Conservation (phyloP, 1,284 basidiomycete species). For the Pyrrhoderma noxium region DNA sequence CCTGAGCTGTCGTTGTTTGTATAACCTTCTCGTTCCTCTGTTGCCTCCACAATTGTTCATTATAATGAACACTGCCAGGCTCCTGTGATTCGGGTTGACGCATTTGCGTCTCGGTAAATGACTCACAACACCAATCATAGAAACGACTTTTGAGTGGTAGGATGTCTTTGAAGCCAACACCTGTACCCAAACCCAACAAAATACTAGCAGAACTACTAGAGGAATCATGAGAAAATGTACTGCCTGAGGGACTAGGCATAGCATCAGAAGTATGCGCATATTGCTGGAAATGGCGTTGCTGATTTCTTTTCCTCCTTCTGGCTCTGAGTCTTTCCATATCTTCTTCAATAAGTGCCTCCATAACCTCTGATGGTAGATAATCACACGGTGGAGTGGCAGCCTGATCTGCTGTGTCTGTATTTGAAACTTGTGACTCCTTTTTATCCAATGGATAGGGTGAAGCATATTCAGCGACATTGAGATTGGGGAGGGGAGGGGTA, state of each 20-base stretch:
- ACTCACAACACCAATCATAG: constrained; percentile 96
- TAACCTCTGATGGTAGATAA: constrained; percentile 66
- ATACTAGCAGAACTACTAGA: constrained; percentile 41
- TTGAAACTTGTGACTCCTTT: constrained; percentile 15
- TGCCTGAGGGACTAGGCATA: constrained; percentile 60
- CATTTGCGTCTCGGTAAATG: constrained; percentile 98
- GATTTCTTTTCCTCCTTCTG: constrained; percentile 43
- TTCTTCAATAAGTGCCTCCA: constrained; percentile 84
- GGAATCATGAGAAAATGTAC: constrained; percentile 68
- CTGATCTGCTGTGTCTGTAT: neutral
- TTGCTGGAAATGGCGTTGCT: constrained; percentile 29
- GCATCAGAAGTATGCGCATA: constrained; percentile 25
- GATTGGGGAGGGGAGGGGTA: constrained; percentile 67
- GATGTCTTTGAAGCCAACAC: constrained; percentile 59
- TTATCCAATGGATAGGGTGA: constrained; percentile 62
- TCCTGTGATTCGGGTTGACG: constrained; percentile 95
- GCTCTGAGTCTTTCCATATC: constrained; percentile 82
- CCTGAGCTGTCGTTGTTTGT: constrained; percentile 65
- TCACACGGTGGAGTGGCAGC: constrained; percentile 33
- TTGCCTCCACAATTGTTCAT: constrained; percentile 94
- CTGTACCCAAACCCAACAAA: constrained; percentile 68
- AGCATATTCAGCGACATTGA: constrained; percentile 66
- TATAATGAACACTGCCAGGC: constrained; percentile 89
- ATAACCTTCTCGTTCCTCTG: constrained; percentile 82
- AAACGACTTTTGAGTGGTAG: constrained; percentile 88